These are phyloP conservation scores for Diplodia scrobiculata DNA, from an alignment of 2,329 filamentous ascomycete genomes.

Conservation along the genomic window DNA sequence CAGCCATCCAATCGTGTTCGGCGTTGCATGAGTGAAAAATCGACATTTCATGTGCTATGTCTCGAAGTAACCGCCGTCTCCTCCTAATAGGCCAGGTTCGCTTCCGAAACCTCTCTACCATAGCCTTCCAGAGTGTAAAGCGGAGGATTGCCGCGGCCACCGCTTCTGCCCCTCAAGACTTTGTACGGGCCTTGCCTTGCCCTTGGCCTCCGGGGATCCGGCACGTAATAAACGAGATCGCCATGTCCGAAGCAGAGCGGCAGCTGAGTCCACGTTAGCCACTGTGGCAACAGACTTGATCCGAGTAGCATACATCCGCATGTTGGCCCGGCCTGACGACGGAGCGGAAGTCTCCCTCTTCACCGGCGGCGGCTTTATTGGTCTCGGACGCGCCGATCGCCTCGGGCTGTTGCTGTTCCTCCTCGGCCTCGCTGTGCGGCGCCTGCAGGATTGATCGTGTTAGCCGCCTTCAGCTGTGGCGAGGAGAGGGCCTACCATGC, in stretches of 20 bases:
- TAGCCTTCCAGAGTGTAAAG: neutral
- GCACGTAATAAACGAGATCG: neutral
- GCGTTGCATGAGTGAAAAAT: neutral
- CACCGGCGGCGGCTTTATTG: neutral
- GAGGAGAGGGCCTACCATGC: neutral
- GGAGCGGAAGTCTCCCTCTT: neutral
- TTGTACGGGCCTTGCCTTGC: neutral
- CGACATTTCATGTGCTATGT: neutral
- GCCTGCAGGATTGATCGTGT: conserved; percentile 11
- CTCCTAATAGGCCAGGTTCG: neutral
- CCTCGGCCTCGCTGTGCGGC: neutral
- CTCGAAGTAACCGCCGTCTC: neutral
- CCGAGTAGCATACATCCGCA: neutral
- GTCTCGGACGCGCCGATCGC: conserved; percentile 1
- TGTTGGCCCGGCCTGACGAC: neutral
- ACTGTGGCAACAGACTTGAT: neutral
- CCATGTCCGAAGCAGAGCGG: neutral
- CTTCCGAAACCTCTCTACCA: neutral
- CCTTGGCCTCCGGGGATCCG: neutral
- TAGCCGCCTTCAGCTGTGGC: neutral
- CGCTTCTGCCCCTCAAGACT: neutral
- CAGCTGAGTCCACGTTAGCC: neutral
- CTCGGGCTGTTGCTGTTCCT: conserved; percentile 1
- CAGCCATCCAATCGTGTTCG: neutral
- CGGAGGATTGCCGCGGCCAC: neutral